A percentile compares a stretch with the other conserved stretches of the same genome.
phyloP scores from a whole-genome alignment of 805 yeast genomes.

The Pichia manshurica region DNA sequence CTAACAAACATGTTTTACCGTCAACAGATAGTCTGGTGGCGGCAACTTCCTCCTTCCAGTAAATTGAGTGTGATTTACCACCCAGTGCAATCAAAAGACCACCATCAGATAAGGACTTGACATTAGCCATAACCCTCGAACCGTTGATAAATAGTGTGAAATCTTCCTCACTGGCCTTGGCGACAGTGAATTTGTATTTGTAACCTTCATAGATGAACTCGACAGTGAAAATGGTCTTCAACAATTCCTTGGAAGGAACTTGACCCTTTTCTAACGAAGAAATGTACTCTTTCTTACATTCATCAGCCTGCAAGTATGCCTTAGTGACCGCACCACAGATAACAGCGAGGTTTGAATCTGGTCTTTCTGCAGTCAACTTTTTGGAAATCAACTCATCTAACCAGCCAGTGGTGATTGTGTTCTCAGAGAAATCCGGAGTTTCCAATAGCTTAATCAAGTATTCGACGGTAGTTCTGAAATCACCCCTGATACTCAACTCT shows the following conservation, averaged over 20 bases:
- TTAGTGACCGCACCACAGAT: conserved; percentile 98
- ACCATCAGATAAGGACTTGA: conserved; percentile 87
- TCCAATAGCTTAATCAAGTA: conserved; percentile 91
- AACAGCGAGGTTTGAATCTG: conserved; percentile 85
- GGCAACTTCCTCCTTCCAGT: conserved; percentile 96
- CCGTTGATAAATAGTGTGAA: conserved; percentile 93
- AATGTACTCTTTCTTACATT: conserved; percentile 61
- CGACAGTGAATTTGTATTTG: conserved; percentile 91
- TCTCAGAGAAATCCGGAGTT: conserved; percentile 93
- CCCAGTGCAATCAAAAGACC: conserved; percentile 83
- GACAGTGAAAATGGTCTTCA: conserved; percentile 84
- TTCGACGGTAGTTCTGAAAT: conserved; percentile 96
- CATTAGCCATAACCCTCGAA: conserved; percentile 81
- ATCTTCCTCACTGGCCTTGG: conserved; percentile 79
- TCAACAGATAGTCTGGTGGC: conserved; percentile 94
- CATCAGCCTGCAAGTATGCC: conserved; percentile 76
- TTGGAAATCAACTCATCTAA: conserved; percentile 91
- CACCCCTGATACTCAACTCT: conserved; percentile 96
- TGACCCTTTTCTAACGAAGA: conserved; percentile 90
- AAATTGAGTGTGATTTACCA: conserved; percentile 90
- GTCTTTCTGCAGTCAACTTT: conserved; percentile 94
- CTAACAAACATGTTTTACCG: conserved; percentile 88
- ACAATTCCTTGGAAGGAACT: conserved; percentile 74
- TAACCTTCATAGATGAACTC: conserved; percentile 94
- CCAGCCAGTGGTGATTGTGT: conserved; percentile 98